phyloP scores from a whole-genome alignment of 176 grass and related monocot genomes.

The Ensete ventricosum region DNA sequence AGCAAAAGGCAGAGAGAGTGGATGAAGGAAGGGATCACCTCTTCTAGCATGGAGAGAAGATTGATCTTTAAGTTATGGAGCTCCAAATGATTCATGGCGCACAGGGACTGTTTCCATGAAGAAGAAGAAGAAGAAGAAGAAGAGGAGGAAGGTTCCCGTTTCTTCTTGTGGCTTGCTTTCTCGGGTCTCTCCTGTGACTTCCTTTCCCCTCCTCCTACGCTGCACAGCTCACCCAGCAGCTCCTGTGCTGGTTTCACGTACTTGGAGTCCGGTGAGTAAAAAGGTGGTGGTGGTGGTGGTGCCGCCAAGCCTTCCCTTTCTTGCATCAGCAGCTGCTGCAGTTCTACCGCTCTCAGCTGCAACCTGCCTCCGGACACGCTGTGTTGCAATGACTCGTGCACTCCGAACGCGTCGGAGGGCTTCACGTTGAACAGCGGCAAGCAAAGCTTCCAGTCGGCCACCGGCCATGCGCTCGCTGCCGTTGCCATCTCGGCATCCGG shows the following conservation, averaged over 20 bases:
- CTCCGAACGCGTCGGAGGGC: not conserved
- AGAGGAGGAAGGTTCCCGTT: conserved; percentile 12
- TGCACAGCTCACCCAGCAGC: conserved; percentile 46
- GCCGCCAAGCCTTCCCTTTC: too few species aligned
- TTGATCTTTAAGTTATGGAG: conserved; percentile 46
- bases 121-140: too few species aligned
- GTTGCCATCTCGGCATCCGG: not conserved
- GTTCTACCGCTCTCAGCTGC: not conserved
- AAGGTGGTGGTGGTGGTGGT: not conserved
- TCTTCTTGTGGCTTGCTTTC: conserved; percentile 22
- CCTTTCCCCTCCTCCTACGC: conserved; percentile 25
- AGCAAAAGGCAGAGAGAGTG: not conserved
- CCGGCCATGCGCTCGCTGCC: not conserved
- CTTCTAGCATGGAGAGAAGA: conserved; percentile 53
- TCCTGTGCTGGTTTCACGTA: conserved; percentile 35
- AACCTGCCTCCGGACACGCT: not conserved
- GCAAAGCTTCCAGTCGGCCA: not conserved
- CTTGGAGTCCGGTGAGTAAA: conserved; percentile 31
- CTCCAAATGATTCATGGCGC: conserved; percentile 42
- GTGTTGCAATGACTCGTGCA: not conserved
- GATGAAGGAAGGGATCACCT: conserved; percentile 27
- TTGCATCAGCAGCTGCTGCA: not conserved
- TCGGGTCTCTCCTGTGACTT: conserved; percentile 8
- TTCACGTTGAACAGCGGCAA: not conserved
- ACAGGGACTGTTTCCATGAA: conserved; percentile 21